phyloP scores from a whole-genome alignment of 805 yeast species.

The Sungouiozyma intestinalis region DNA sequence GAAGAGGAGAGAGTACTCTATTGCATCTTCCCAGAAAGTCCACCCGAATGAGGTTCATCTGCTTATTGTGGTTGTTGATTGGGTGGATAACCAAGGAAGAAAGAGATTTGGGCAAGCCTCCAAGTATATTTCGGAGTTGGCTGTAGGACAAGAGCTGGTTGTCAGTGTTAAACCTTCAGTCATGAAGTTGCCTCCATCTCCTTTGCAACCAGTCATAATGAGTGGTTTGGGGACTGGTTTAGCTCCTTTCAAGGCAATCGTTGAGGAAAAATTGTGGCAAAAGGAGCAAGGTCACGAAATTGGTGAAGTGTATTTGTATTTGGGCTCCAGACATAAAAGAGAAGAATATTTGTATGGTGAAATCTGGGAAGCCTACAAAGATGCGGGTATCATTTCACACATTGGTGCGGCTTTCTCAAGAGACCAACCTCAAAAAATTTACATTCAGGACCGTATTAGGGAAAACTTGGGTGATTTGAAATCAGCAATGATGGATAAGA shows the following conservation, averaged over 20 bases:
- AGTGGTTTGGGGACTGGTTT: conserved; percentile 96
- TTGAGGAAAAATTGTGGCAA: conserved; percentile 94
- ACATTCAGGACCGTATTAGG: conserved; percentile 88
- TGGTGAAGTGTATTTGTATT: conserved; percentile 77
- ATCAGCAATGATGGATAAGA: conserved; percentile 63
- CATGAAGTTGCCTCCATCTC: conserved; percentile 84
- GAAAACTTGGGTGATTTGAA: conserved; percentile 63
- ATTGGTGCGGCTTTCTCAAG: conserved; percentile 97
- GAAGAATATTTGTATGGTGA: conserved; percentile 96
- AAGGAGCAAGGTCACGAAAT: conserved; percentile 77
- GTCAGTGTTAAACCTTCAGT: conserved; percentile 95
- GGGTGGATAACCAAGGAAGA: conserved; percentile 82
- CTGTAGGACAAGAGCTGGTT: conserved; percentile 74
- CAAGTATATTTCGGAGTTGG: conserved; percentile 70
- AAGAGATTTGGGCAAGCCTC: conserved; percentile 91
- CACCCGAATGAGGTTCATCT: conserved; percentile 88
- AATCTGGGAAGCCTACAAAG: conserved; percentile 91
- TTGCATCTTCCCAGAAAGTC: conserved; percentile 88
- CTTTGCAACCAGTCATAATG: conserved; percentile 89
- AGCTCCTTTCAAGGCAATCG: conserved; percentile 96
- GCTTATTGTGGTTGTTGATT: conserved; percentile 90
- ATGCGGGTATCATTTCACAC: conserved; percentile 84
- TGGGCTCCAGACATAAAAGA: conserved; percentile 92
- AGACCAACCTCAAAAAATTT: conserved; percentile 90
- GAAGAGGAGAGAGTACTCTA: conserved; percentile 95